phyloP scores from a whole-genome alignment of 2,329 filamentous ascomycete species.

The Arthrobotrys sinensis region DNA sequence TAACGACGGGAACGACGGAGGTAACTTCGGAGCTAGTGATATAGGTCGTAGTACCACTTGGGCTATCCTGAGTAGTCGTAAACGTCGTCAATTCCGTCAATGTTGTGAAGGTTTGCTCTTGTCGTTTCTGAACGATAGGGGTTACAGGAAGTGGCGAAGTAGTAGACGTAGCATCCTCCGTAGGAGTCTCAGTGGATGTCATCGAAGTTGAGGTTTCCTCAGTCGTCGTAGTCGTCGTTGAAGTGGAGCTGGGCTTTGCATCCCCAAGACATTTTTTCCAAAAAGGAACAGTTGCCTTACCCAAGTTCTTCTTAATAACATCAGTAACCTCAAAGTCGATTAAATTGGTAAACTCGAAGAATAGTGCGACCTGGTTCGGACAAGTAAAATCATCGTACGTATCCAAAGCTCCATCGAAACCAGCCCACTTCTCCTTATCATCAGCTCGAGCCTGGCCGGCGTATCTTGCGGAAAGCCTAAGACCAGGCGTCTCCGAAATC shows the following conservation, averaged over 20 bases:
- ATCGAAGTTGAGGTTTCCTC: background rate
- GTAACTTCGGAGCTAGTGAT: slow-evolving; percentile 13
- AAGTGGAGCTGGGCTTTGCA: background rate
- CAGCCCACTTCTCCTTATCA: slow-evolving; percentile 24
- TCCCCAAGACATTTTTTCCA: slow-evolving; percentile 46
- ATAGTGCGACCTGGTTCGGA: slow-evolving; percentile 41
- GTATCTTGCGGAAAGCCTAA: slow-evolving; percentile 35
- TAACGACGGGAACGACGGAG: background rate
- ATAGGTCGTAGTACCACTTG: slow-evolving; percentile 1
- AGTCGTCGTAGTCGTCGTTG: slow-evolving; percentile 3
- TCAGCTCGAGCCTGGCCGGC: slow-evolving; percentile 24
- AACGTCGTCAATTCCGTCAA: background rate
- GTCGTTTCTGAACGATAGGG: slow-evolving; percentile 33
- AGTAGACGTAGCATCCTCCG: background rate
- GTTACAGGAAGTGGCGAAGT: slow-evolving; percentile 9
- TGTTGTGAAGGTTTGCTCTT: background rate
- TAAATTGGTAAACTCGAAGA: slow-evolving; percentile 48
- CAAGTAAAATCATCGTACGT: slow-evolving; percentile 39
- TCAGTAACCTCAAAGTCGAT: slow-evolving; percentile 44
- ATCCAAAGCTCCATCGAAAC: slow-evolving; percentile 27
- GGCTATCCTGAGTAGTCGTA: background rate
- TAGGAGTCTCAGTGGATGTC: background rate
- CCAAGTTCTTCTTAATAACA: slow-evolving; percentile 45
- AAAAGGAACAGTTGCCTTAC: slow-evolving; percentile 46
- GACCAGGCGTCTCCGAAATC: slow-evolving; percentile 36